Conservation (phyloP, 139 green algal genomes). For the Volvox africanus region DNA sequence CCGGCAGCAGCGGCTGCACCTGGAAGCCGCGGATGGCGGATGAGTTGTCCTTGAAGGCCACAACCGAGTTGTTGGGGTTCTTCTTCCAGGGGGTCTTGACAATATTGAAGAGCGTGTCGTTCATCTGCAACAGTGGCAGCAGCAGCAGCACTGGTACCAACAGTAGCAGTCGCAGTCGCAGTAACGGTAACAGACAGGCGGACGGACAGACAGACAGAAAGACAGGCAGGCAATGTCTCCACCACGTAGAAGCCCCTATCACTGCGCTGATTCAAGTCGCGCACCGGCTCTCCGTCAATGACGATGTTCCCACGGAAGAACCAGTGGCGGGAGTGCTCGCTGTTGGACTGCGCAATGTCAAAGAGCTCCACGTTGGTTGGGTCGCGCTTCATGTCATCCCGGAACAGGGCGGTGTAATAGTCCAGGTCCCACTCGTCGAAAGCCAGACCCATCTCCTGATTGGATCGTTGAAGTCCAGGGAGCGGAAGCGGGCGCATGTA, state of each 20-base stretch:
- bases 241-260: background rate
- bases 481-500: too few species aligned
- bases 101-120: constrained; percentile 61
- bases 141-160: too few species aligned
- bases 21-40: constrained; percentile 90
- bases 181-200: too few species aligned
- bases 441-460: constrained; percentile 92
- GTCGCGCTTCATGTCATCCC: constrained; percentile 92
- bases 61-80: constrained; percentile 94
- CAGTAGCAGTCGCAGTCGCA: too few species aligned
- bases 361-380: constrained; percentile 99
- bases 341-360: constrained; percentile 97
- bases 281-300: constrained; percentile 88
- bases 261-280: background rate
- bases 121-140: constrained; percentile 41
- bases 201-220: background rate
- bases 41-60: constrained; percentile 99
- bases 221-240: background rate
- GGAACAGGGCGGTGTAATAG: constrained; percentile 93
- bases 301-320: constrained; percentile 94
- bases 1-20: constrained; percentile 83
- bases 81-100: constrained; percentile 65
- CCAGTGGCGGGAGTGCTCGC: constrained; percentile 92
- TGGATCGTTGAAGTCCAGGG: too few species aligned
- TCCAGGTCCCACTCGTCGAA: constrained; percentile 98